A percentile compares a stretch with the other conserved stretches of the same genome.
These are phyloP conservation scores for Suhomyces chickasaworum DNA, from an alignment of 1,139 yeast species.

Conservation along the genomic window DNA sequence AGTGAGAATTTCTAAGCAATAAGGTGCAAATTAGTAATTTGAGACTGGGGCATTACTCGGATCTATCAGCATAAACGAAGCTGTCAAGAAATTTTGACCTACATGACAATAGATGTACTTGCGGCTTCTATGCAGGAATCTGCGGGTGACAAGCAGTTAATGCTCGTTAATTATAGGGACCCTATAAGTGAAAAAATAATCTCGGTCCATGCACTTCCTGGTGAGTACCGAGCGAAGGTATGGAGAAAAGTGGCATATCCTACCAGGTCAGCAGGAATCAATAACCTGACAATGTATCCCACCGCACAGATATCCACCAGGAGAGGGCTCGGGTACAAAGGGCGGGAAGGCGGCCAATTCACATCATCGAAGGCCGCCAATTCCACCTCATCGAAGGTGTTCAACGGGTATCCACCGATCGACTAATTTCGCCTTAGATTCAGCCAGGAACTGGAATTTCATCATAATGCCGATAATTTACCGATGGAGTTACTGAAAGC, in stretches of 20 bases:
- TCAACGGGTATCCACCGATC: background rate
- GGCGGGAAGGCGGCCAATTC: slow-evolving; percentile 2
- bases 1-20: slow-evolving; percentile 5
- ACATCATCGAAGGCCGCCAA: slow-evolving; percentile 5
- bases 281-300: background rate
- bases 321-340: background rate
- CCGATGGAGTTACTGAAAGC: background rate
- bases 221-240: background rate
- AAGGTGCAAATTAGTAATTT: slow-evolving; percentile 8
- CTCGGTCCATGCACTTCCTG: slow-evolving; percentile 1
- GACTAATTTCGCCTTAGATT: slow-evolving; percentile 6
- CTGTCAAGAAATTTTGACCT: slow-evolving; percentile 8
- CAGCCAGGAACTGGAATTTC: slow-evolving; percentile 8
- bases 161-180: slow-evolving; percentile 3
- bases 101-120: background rate
- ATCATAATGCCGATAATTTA: background rate
- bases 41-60: background rate
- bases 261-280: background rate
- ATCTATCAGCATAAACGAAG: slow-evolving; percentile 3
- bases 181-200: slow-evolving; percentile 3
- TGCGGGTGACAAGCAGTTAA: background rate
- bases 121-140: slow-evolving; percentile 1
- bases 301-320: background rate
- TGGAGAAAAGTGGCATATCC: background rate
- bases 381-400: slow-evolving; percentile 3